Conservation (phyloP, 805 yeast species). For the Candida incommunis region DNA sequence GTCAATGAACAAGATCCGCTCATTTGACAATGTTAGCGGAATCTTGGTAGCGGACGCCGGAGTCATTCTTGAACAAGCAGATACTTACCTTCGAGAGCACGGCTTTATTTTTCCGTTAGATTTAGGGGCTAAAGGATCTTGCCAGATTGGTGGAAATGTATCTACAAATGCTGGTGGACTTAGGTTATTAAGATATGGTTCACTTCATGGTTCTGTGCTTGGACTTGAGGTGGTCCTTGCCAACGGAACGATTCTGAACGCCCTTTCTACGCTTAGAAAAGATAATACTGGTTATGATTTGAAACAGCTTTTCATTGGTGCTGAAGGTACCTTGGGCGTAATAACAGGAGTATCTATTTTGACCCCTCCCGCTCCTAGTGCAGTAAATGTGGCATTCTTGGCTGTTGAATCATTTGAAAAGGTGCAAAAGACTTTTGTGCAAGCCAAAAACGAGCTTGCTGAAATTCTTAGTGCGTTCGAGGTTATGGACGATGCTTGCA, state of each 20-base stretch:
- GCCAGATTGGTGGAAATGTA: slow-evolving; percentile 89
- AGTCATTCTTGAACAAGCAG: slow-evolving; percentile 75
- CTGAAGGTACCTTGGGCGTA: slow-evolving; percentile 85
- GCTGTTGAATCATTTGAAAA: slow-evolving; percentile 70
- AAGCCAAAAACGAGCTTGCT: slow-evolving; percentile 63
- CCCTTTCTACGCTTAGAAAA: slow-evolving; percentile 76
- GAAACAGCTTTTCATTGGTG: slow-evolving; percentile 85
- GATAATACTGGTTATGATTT: slow-evolving; percentile 93
- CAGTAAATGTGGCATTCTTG: slow-evolving; percentile 76
- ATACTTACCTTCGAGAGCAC: slow-evolving; percentile 56
- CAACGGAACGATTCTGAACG: slow-evolving; percentile 67
- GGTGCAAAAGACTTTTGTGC: slow-evolving; percentile 70
- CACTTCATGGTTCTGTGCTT: slow-evolving; percentile 80
- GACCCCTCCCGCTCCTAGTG: slow-evolving; percentile 79
- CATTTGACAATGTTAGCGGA: slow-evolving; percentile 73
- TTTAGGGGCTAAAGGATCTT: slow-evolving; percentile 92
- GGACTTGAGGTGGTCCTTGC: slow-evolving; percentile 91
- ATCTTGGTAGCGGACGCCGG: slow-evolving; percentile 86
- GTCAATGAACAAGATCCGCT: slow-evolving; percentile 60
- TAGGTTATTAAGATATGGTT: slow-evolving; percentile 75
- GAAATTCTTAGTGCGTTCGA: slow-evolving; percentile 90
- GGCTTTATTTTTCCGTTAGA: slow-evolving; percentile 89
- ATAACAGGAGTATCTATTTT: slow-evolving; percentile 82
- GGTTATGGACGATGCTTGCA: slow-evolving; percentile 57
- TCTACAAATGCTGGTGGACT: slow-evolving; percentile 97